These are phyloP conservation scores for Nicotiana otophora DNA, from an alignment of 257 asterid species.

Conservation along the genomic window DNA sequence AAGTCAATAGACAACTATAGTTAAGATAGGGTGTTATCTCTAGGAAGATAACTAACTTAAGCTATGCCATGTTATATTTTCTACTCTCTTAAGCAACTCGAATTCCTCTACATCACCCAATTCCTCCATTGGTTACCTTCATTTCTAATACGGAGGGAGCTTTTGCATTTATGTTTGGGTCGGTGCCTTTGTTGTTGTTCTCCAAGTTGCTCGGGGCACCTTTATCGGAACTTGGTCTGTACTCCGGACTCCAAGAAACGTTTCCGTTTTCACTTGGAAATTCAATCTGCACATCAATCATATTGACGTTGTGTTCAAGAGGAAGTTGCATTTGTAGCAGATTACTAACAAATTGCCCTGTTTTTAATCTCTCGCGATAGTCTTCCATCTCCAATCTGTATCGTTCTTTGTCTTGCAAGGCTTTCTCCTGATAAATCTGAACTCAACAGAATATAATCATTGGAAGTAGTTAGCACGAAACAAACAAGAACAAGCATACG, in stretches of 20 bases:
- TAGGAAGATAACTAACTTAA: neutral
- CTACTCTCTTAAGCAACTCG: slow-evolving; percentile 20
- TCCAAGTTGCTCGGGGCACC: slow-evolving; percentile 27
- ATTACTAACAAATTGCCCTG: slow-evolving; percentile 21
- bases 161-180: slow-evolving; percentile 15
- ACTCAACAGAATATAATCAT: neutral
- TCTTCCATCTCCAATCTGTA: slow-evolving; percentile 70
- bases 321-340: slow-evolving; percentile 23
- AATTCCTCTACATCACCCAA: slow-evolving; percentile 25
- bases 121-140: slow-evolving; percentile 24
- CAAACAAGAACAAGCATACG: neutral
- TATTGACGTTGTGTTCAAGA: slow-evolving; percentile 4
- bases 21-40: slow-evolving; percentile 3
- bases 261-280: slow-evolving; percentile 25
- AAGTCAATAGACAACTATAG: neutral
- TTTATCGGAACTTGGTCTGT: slow-evolving; percentile 20
- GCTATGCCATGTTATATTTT: slow-evolving; percentile 1
- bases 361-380: slow-evolving; percentile 44
- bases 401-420: slow-evolving; percentile 67
- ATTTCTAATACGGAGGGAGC: no score
- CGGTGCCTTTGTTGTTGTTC: slow-evolving; percentile 20
- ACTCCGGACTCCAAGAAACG: slow-evolving; percentile 19
- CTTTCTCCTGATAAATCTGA: slow-evolving; percentile 79
- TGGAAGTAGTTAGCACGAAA: neutral
- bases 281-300: slow-evolving; percentile 22